Percentiles rank a stretch among this genome's conserved stretches.
Conservation (phyloP, 495 filamentous ascomycete genomes). For the Aspergillus affinis region DNA sequence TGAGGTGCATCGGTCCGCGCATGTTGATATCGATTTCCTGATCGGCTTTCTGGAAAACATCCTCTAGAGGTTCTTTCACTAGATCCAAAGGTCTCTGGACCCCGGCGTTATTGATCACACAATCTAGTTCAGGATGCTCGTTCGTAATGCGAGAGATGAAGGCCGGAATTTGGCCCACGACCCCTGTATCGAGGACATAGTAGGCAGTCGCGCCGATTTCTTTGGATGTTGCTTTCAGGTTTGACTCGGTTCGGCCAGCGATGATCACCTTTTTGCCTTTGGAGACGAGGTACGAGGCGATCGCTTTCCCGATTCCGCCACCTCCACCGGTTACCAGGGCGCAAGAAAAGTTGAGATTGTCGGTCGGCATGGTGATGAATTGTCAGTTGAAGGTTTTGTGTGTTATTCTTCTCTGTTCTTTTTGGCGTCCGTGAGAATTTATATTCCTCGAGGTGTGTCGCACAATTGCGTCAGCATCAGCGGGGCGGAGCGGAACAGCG, state of each 20-base stretch:
- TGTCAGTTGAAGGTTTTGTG: not conserved
- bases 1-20: conserved; percentile 49
- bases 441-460: not conserved
- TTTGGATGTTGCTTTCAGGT: conserved; percentile 30
- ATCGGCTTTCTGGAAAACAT: conserved; percentile 40
- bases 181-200: conserved; percentile 46
- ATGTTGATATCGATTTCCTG: conserved; percentile 51
- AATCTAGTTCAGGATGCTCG: conserved; percentile 48
- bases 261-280: conserved; percentile 48
- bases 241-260: conserved; percentile 46
- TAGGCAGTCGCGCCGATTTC: conserved; percentile 39
- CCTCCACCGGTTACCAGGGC: conserved; percentile 47
- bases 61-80: conserved; percentile 10
- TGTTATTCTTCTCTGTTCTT: not conserved
- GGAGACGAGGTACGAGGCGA: conserved; percentile 39
- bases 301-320: conserved; percentile 46
- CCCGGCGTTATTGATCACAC: conserved; percentile 43
- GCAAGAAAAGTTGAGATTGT: conserved; percentile 28
- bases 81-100: conserved; percentile 26
- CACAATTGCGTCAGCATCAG: not conserved
- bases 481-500: not conserved
- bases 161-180: conserved; percentile 29
- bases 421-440: not conserved
- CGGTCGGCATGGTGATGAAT: not conserved
- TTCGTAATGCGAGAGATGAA: conserved; percentile 35